Evolutionary conservation across 345 rosid genomes (phyloP), one percentile per base, ranked within the genome.

Genomic region (Eutrema heterophyllum): DNA sequence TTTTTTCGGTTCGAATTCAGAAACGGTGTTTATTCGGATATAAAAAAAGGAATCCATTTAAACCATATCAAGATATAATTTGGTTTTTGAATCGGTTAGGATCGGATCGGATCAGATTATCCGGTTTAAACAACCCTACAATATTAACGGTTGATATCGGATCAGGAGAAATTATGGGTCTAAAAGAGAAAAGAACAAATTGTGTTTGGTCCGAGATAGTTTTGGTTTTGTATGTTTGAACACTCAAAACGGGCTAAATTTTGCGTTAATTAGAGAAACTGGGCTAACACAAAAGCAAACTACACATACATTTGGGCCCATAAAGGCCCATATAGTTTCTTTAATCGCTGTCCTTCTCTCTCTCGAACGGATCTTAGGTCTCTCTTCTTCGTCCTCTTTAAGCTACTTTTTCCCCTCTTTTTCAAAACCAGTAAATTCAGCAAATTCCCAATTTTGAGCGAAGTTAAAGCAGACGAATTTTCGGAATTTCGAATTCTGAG

Each of bases 361-460:
- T 52, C 62, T 5, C 51, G 61, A 67, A 50, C 68, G 26, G 74
- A 75, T 75, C 74, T 67, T 46, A 68, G 73, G 68, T 67, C 60
- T 57, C 53, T 36, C 69, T 18, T 43, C 56, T 49, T 32, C 64
- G 43, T 29, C 39, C 5, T 3, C 57, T 59, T 10, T 39, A 30
- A 52, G 26, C 18, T 51, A 11, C 43, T 9, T 63, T 54, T 46
- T 58, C 60, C 2, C 36, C 36, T 5, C 53, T 48, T 68, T 51
- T 61, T 68, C 64, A 51, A 75, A 68, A 51, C 39, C 58, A 27
- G 33, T 46, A 49, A 57, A 32, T 46, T 39, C 15, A 32, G 53
- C 14, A 60, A 29, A 12, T n/a, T 24, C 32, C 40, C 39, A 55
- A 41, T 4, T 51, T 15, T 8, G 63, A 65, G 66, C 58, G 41